Evolutionary conservation across 768 basidiomycete genomes (phyloP), one percentile per base, ranked within the genome.

Genomic region (Russula vinacea): DNA sequence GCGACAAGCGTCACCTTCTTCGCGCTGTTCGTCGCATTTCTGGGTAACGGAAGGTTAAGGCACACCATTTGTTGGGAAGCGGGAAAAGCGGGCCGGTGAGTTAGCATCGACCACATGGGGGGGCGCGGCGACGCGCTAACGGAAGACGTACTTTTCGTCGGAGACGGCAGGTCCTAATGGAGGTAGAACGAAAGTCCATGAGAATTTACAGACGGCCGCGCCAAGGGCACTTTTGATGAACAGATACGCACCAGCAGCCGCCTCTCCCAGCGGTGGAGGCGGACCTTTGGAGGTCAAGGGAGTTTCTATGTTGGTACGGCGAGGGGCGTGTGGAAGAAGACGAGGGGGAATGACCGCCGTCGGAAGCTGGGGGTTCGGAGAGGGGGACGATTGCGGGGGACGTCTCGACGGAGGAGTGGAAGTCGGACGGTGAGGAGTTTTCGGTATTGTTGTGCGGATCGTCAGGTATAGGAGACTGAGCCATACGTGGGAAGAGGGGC

Each of bases 21-120:
- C 86, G 68, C 89, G 84, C 68, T 90, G 86, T 71, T 93, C 90
- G 73, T 93, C 90, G 74, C 90, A 93, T 89, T 93, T 93, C 90
- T 92, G 73, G 6, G 29, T 51, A 49, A 29, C 14, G 10, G 16
- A 16, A 29, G 26, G 16, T 14, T 39, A 44, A 56, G 56, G 40
- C 13, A 63, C 37, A 50, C 58, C 29, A 29, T 2, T 29, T 2
- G 29, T 29, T 29, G 50, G 49, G 61, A 13, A 39, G 61, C 64
- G 53, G 60, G 56, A 54, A 64, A 56, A 56, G 56, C 65, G 58
- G 69, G 57, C 59, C 62, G 58, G 61, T 62, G 37, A 69, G 66
- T 68, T 53, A 68, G 58, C 50, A 62, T 51, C 56, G 50, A 45
- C 32, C 44, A 58, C 57, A 42, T 54, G 35, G 56, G 1, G n/a